Evolutionary conservation across 2,329 filamentous ascomycete genomes (phyloP).

Genomic region (Thelonectria rubi): DNA sequence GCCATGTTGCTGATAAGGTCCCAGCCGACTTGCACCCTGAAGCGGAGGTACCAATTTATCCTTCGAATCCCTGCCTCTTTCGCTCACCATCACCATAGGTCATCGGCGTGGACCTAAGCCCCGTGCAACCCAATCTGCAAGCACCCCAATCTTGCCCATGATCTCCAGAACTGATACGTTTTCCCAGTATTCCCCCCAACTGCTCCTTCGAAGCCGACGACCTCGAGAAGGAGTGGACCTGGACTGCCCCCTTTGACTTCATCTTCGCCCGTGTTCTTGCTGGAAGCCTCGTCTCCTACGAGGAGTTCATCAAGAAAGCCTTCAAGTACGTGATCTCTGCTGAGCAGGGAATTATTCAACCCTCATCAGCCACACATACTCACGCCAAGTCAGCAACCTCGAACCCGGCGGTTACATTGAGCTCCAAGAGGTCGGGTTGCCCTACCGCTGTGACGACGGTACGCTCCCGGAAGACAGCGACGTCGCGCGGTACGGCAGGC

Average conservation of each 20-base stretch:
- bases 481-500: not conserved
- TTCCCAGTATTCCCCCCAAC: conserved; percentile 16
- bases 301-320: conserved; percentile 12
- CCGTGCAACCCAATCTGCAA: conserved; percentile 16
- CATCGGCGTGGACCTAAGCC: conserved; percentile 21
- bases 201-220: conserved; percentile 20
- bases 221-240: conserved; percentile 21
- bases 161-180: not conserved
- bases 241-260: conserved; percentile 17
- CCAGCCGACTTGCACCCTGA: conserved; percentile 18
- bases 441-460: conserved; percentile 12
- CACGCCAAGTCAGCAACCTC: conserved; percentile 5
- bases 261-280: conserved; percentile 16
- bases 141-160: not conserved
- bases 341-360: not conserved
- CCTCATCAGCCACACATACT: no score
- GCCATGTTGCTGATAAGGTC: not conserved
- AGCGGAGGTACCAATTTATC: conserved; percentile 13
- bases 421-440: conserved; percentile 23
- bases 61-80: not conserved
- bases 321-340: not conserved
- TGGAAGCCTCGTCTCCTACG: conserved; percentile 14
- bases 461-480: conserved; percentile 11
- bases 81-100: conserved; percentile 5
- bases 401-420: conserved; percentile 21